Evolutionary conservation across 106 monocot genomes (phyloP).

Genomic region (Dendrobium huoshanense): DNA sequence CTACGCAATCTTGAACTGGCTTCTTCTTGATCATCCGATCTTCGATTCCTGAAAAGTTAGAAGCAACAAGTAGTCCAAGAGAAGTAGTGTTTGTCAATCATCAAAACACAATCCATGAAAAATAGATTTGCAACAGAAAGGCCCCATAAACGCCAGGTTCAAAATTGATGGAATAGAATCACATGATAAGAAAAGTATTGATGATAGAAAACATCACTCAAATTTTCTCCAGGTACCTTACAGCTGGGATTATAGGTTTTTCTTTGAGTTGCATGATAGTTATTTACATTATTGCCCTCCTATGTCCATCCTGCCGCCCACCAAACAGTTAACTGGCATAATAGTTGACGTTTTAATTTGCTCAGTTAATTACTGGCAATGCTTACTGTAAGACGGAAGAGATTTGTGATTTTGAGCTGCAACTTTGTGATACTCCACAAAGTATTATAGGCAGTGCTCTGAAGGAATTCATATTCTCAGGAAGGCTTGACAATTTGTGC

Average conservation of each 20-base stretch:
- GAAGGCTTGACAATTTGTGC: conserved; percentile 97
- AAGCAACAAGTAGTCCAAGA: too few species aligned
- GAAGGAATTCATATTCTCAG: conserved; percentile 96
- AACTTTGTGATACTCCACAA: conserved; percentile 95
- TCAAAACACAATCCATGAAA: too few species aligned
- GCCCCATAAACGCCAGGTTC: conserved; percentile 1
- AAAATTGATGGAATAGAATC: conserved; percentile 23
- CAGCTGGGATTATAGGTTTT: not conserved
- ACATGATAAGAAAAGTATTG: conserved; percentile 34
- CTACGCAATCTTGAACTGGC: too few species aligned
- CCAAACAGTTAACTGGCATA: not conserved
- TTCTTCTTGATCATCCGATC: too few species aligned
- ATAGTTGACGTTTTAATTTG: conserved; percentile 13
- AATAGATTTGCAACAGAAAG: too few species aligned
- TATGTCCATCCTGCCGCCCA: too few species aligned
- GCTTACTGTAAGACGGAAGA: conserved; percentile 63
- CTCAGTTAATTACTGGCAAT: conserved; percentile 62
- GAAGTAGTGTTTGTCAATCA: too few species aligned
- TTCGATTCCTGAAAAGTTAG: too few species aligned
- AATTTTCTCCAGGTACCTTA: conserved; percentile 66
- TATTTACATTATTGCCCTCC: not conserved
- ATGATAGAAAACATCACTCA: conserved; percentile 65
- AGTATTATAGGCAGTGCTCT: conserved; percentile 67
- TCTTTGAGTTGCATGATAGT: not conserved
- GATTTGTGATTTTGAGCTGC: conserved; percentile 94